Evolutionary conservation across 2,329 filamentous ascomycete species (phyloP).

Genomic region (Aureobasidium leucospermi): DNA sequence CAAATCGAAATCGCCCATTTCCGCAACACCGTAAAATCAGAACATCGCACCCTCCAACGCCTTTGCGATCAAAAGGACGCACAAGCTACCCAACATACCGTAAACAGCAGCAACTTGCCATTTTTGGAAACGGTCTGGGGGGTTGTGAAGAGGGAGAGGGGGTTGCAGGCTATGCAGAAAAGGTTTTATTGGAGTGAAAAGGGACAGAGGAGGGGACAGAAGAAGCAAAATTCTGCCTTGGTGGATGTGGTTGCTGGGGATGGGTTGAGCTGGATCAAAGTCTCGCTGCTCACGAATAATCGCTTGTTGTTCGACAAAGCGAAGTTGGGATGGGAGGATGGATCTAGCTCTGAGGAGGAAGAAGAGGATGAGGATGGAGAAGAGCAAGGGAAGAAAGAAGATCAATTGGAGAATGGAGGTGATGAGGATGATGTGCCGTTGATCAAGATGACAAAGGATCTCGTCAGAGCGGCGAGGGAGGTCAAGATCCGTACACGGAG

Average conservation of each 20-base stretch:
- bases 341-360: slow-evolving; percentile 39
- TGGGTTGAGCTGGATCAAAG: slow-evolving; percentile 60
- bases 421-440: slow-evolving; percentile 50
- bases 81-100: slow-evolving; percentile 39
- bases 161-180: slow-evolving; percentile 52
- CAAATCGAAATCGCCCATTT: slow-evolving; percentile 30
- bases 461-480: slow-evolving; percentile 50
- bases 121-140: slow-evolving; percentile 60
- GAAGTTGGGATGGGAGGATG: slow-evolving; percentile 57
- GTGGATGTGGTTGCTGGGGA: slow-evolving; percentile 59
- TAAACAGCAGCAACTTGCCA: slow-evolving; percentile 58
- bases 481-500: slow-evolving; percentile 52
- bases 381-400: slow-evolving; percentile 26
- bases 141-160: slow-evolving; percentile 50
- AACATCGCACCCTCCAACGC: slow-evolving; percentile 26
- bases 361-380: slow-evolving; percentile 34
- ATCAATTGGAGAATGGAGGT: slow-evolving; percentile 26
- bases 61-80: slow-evolving; percentile 17
- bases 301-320: slow-evolving; percentile 61
- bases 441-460: slow-evolving; percentile 52
- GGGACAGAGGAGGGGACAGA: slow-evolving; percentile 17
- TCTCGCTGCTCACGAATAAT: slow-evolving; percentile 58
- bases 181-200: slow-evolving; percentile 41
- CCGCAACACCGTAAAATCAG: slow-evolving; percentile 28
- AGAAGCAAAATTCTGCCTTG: slow-evolving; percentile 43